Conservation (phyloP, 495 filamentous ascomycete species). For the Xylaria curta region DNA sequence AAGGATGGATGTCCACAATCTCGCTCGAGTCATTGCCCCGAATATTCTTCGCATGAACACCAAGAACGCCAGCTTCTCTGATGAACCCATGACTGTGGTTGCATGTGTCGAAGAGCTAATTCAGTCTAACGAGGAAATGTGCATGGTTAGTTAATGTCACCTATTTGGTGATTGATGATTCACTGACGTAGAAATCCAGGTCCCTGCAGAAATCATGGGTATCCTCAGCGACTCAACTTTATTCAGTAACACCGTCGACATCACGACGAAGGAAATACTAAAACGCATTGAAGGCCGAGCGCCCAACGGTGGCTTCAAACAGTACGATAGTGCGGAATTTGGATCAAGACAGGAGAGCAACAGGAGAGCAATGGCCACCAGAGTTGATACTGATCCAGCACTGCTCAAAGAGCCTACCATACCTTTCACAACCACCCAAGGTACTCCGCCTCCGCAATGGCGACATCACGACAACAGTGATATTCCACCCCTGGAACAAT, state of each 20-base stretch:
- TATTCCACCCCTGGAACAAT: constrained; percentile 43
- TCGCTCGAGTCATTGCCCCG: constrained; percentile 97
- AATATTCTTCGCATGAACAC: constrained; percentile 86
- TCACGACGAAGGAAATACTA: constrained; percentile 96
- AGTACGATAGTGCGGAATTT: constrained; percentile 65
- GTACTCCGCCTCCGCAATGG: constrained; percentile 53
- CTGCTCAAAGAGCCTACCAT: constrained; percentile 68
- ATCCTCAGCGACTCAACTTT: constrained; percentile 83
- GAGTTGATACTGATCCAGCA: constrained; percentile 77
- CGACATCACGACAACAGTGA: constrained; percentile 47
- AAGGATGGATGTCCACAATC: constrained; percentile 99
- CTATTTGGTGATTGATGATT: constrained; percentile 11
- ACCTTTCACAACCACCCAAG: constrained; percentile 46
- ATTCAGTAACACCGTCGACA: constrained; percentile 79
- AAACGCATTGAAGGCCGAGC: constrained; percentile 83
- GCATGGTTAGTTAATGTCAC: constrained; percentile 71
- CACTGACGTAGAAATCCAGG: constrained; percentile 59
- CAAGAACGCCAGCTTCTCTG: constrained; percentile 69
- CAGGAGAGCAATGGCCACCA: constrained; percentile 54
- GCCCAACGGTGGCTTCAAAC: constrained; percentile 60
- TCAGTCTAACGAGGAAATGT: constrained; percentile 93
- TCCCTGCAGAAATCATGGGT: constrained; percentile 87
- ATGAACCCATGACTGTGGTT: constrained; percentile 87
- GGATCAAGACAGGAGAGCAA: constrained; percentile 53
- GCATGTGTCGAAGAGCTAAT: constrained; percentile 90